Base-by-base conservation (phyloP, 192 early-diverging fungal species). In the Jimgerdemannia lactiflua region DNA sequence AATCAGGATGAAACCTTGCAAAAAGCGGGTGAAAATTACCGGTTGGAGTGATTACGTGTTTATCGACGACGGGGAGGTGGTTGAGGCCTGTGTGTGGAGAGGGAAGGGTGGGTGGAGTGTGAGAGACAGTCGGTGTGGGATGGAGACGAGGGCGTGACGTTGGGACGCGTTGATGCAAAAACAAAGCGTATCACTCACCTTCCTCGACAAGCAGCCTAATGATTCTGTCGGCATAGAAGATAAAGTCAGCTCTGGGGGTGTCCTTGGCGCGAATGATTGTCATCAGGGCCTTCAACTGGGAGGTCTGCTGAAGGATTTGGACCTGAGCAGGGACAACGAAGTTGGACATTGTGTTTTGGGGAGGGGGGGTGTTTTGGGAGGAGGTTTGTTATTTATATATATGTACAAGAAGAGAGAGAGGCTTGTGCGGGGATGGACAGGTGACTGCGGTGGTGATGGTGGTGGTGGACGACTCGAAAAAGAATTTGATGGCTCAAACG, bases 171-270 rank as follows among this genome's bases (percentile, higher is more conserved):
- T 29, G 29, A 29, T 29, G 29, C 29, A 29, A 29, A 29, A 29
- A 29, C 29, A 29, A 29, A 29, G 29, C 29, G 29, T 29, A 29
- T 29, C 29, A 29, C 29, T 20, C 86, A 89, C 89, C 94, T 88
- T 96, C 97, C 81, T 98, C 97, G 43, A 98, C 93, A 39, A 98
- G 84, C 14, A 95, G 89, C 18, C 97, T 90, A 77, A 93, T 95
- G 67, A 95, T 89, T 64, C 94, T 88, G 83, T 95, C 93, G 29
- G 94, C 90, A 83, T 95, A 95, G 85, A 98, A 98, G 70, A 98
- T 95, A 85, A 98, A 98, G 83, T 98, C 97, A 54, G 89, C 88
- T 40, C 97, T 91, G 76, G 84, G 78, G 0, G 97, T 96, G 68
- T 89, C 74, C 65, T 90, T 87, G 81, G 89, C 86, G 65, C 96